phyloP scores from a whole-genome alignment of 2,329 filamentous ascomycete genomes.

The Hypoxylon sp. region DNA sequence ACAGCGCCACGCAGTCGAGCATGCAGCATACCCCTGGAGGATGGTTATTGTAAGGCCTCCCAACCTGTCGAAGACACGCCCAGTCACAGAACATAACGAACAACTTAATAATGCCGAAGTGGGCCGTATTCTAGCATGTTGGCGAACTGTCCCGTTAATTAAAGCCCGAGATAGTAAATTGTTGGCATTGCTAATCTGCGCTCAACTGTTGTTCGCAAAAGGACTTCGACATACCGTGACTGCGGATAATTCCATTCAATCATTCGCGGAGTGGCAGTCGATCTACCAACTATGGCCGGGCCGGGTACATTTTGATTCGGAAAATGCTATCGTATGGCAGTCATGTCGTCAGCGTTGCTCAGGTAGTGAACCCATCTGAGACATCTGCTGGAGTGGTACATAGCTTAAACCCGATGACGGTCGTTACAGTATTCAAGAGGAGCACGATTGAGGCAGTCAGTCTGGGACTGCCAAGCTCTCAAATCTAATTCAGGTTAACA shows the following conservation, averaged over 20 bases:
- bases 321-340: conserved; percentile 18
- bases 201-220: background rate
- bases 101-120: conserved; percentile 17
- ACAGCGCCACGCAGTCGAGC: conserved; percentile 29
- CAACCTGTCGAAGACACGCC: conserved; percentile 39
- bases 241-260: background rate
- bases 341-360: conserved; percentile 24
- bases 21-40: conserved; percentile 26
- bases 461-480: background rate
- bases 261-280: conserved; percentile 15
- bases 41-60: conserved; percentile 13
- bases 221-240: background rate
- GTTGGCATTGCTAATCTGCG: conserved; percentile 14
- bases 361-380: conserved; percentile 9
- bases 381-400: conserved; percentile 27
- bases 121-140: conserved; percentile 15
- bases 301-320: conserved; percentile 23
- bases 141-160: conserved; percentile 8
- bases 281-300: conserved; percentile 16
- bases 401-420: conserved; percentile 24
- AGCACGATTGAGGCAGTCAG: conserved; percentile 1
- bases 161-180: conserved; percentile 12
- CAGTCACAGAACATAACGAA: conserved; percentile 32
- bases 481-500: conserved; percentile 16
- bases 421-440: conserved; percentile 6